These are phyloP conservation scores for Coprinopsis marcescibilis DNA, from an alignment of 768 basidiomycete genomes.

Conservation along the genomic window DNA sequence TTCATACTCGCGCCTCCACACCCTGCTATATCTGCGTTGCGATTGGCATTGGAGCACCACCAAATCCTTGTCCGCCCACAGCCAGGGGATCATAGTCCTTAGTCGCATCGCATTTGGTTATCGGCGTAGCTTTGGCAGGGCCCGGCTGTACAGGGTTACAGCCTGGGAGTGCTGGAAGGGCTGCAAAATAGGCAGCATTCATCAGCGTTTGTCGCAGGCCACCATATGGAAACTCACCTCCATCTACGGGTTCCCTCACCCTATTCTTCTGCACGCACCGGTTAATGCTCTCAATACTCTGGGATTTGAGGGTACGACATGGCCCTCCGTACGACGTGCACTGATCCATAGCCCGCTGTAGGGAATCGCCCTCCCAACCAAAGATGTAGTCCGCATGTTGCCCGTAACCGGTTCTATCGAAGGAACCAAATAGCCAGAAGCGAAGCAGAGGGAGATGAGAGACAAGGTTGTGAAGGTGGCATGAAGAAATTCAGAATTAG, in stretches of 20 bases:
- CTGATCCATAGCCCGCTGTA: slow-evolving; percentile 9
- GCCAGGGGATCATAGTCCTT: slow-evolving; percentile 9
- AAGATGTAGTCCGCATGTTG: slow-evolving; percentile 11
- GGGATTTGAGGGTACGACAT: slow-evolving; percentile 30
- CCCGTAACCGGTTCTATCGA: slow-evolving; percentile 5
- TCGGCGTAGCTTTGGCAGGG: not conserved
- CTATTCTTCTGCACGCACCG: slow-evolving; percentile 7
- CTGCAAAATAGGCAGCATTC: not conserved
- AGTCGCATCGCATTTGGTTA: not conserved
- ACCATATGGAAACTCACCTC: slow-evolving; percentile 1
- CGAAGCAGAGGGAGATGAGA: no score
- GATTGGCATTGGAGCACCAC: no score
- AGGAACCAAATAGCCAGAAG: no score
- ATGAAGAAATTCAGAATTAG: not conserved
- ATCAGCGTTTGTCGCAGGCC: not conserved
- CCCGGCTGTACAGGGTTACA: slow-evolving; percentile 8
- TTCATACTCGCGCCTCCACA: no score
- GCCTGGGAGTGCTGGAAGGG: slow-evolving; percentile 5
- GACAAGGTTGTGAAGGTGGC: no score
- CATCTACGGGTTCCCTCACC: slow-evolving; percentile 5
- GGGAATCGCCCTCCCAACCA: slow-evolving; percentile 9
- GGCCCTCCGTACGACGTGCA: slow-evolving; percentile 15
- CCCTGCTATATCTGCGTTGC: no score
- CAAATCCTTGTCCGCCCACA: no score
- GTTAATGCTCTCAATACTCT: slow-evolving; percentile 37